Percentiles rank a stretch among this genome's conserved stretches.
Evolutionary conservation across 306 rosid genomes (phyloP).

Genomic region (Amphicarpaea edgeworthii): DNA sequence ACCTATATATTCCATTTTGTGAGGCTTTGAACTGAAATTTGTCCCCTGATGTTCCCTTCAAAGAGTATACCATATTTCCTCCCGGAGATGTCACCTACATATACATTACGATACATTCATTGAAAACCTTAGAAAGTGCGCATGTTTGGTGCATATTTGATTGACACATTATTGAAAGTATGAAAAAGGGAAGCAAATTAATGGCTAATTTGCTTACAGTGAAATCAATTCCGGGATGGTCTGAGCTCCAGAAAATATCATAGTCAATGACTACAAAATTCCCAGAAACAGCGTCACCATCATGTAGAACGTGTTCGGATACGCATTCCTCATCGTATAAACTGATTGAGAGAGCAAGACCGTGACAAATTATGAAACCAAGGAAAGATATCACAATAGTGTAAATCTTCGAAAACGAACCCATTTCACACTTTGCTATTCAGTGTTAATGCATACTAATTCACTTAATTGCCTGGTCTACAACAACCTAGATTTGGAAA

Average conservation of each 20-base stretch:
- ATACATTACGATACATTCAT: neutral
- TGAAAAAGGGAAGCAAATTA: neutral
- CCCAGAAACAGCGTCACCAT: slow-evolving; percentile 51
- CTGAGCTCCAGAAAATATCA: slow-evolving; percentile 58
- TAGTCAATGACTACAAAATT: slow-evolving; percentile 59
- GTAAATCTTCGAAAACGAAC: slow-evolving; percentile 42
- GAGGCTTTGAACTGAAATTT: slow-evolving; percentile 89
- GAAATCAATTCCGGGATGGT: slow-evolving; percentile 62
- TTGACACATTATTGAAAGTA: neutral
- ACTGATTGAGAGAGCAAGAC: slow-evolving; percentile 47
- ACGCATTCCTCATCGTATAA: slow-evolving; percentile 54
- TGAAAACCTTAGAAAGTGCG: no score
- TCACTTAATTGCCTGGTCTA: neutral
- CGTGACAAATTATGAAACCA: slow-evolving; percentile 29
- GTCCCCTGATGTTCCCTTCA: slow-evolving; percentile 87
- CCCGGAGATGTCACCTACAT: slow-evolving; percentile 73
- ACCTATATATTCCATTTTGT: slow-evolving; percentile 69
- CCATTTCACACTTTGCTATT: slow-evolving; percentile 39
- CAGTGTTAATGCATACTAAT: neutral
- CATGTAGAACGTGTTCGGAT: slow-evolving; percentile 47
- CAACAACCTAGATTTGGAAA: slow-evolving; percentile 23
- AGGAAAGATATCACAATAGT: slow-evolving; percentile 17
- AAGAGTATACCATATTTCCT: slow-evolving; percentile 55
- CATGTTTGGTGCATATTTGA: no score
- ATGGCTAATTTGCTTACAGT: slow-evolving; percentile 38